phyloP scores from a whole-genome alignment of 2,329 filamentous ascomycete species.

The Botryotinia calthae region DNA sequence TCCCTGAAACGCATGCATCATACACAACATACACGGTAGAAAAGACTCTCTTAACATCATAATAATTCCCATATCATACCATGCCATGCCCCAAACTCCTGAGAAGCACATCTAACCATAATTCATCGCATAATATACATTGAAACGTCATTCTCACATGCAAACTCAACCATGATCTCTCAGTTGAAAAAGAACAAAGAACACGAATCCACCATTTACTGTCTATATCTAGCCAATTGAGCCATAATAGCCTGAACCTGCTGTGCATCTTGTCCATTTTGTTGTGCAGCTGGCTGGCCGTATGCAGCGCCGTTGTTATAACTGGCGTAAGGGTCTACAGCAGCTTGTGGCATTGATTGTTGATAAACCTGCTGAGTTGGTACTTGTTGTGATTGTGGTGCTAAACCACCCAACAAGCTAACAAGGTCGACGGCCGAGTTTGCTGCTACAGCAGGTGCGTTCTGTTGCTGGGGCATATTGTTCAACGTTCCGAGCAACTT shows the following conservation, averaged over 20 bases:
- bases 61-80: background rate
- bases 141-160: conserved; percentile 1
- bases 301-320: conserved; percentile 11
- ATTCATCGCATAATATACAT: background rate
- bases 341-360: conserved; percentile 31
- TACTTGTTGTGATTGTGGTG: conserved; percentile 25
- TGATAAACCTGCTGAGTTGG: conserved; percentile 28
- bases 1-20: background rate
- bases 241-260: conserved; percentile 73
- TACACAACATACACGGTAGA: background rate
- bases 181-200: background rate
- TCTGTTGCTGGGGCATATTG: conserved; percentile 30
- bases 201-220: conserved; percentile 40
- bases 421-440: conserved; percentile 40
- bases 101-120: background rate
- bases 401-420: conserved; percentile 36
- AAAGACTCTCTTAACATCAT: background rate
- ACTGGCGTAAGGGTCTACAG: conserved; percentile 18
- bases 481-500: conserved; percentile 62
- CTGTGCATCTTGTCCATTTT: conserved; percentile 44
- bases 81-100: background rate
- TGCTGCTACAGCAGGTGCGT: conserved; percentile 34
- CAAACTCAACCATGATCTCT: background rate
- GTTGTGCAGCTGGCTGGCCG: conserved; percentile 28
- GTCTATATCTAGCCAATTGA: conserved; percentile 63